These are phyloP conservation scores for Vigna hirtella DNA, from an alignment of 306 rosid species.

Conservation along the genomic window DNA sequence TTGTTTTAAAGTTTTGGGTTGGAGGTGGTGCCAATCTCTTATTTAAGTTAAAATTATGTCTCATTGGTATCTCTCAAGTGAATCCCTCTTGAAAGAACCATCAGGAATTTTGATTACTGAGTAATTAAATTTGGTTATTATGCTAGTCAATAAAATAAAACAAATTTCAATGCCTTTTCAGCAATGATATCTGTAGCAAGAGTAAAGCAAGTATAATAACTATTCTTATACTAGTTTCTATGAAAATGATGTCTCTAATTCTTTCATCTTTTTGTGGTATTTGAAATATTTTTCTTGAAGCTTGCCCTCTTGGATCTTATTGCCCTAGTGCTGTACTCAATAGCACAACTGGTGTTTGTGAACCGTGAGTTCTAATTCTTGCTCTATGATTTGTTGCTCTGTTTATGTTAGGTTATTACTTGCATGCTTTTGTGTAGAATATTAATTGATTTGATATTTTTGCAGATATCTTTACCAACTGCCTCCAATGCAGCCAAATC, in stretches of 20 bases:
- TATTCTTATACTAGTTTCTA: not conserved
- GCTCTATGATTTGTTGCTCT: not conserved
- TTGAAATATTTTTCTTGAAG: constrained; percentile 53
- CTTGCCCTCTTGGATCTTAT: constrained; percentile 86
- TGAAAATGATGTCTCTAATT: constrained; percentile 29
- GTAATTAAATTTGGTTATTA: not conserved
- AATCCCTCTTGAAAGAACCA: no score
- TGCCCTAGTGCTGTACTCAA: constrained; percentile 75
- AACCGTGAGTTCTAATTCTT: constrained; percentile 71
- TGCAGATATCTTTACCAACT: constrained; percentile 77
- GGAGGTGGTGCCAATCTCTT: no score
- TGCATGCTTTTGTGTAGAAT: not conserved
- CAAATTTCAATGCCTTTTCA: constrained; percentile 9
- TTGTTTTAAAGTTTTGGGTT: no score
- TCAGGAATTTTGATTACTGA: not conserved
- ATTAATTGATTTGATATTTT: constrained; percentile 16
- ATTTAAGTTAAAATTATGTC: no score
- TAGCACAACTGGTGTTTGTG: constrained; percentile 68
- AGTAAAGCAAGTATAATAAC: not conserved
- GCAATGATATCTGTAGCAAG: not conserved
- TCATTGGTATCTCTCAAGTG: no score
- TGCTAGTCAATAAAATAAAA: not conserved
- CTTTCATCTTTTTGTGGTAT: constrained; percentile 39
- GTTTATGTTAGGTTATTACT: not conserved
- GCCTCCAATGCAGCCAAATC: constrained; percentile 69